Base-by-base conservation (phyloP, 495 filamentous ascomycete species). In the Paragyromitra xinjiangensis region DNA sequence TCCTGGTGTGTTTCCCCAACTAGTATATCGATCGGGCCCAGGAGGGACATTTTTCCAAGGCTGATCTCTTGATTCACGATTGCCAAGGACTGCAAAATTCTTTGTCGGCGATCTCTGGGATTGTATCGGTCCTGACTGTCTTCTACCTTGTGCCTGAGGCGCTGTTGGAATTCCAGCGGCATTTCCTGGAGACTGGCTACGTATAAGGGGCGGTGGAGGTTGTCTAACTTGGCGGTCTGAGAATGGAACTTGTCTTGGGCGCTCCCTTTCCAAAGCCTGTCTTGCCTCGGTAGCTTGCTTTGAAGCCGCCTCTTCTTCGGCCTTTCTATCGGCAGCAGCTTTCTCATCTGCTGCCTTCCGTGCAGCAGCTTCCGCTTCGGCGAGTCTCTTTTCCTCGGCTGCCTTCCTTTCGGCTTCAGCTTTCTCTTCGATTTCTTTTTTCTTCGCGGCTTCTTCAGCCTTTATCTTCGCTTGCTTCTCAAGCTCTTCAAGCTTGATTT, bases 401-500 rank as follows among this genome's bases (percentile, higher is more conserved):
- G 19, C 81, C 63, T 74, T 71, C 42, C 29, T 64, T 79, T 83
- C 81, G 53, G 82, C 77, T 56, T 83, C 83, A 22, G 73, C 26
- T 19, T 73, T 68, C 71, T 85, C 85, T 75, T 86, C 84, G 11
- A 80, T 80, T 16, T 81, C 81, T 24, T 85, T 86, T 71, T 85
- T 88, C 74, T 87, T 88, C 12, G 83, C 84, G 71, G 83, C 86
- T 50, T 90, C 88, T 1, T 92, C 91, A 9, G 90, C 83, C 62
- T 88, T 88, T 45, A 90, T 90, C 56, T 92, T 87, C 2, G 92
- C 92, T 6, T 89, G 83, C 56, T 90, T 87, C 0, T 92, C 94
- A 77, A 98, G 84, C 6, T 88, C 88, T 78, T 92, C 93, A 64
- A 99, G 86, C 84, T 95, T 97, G 77, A 92, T 86, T 40, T 90